Conservation (phyloP, 2,329 filamentous ascomycete species). For the Talaromyces albobiverticillius region DNA sequence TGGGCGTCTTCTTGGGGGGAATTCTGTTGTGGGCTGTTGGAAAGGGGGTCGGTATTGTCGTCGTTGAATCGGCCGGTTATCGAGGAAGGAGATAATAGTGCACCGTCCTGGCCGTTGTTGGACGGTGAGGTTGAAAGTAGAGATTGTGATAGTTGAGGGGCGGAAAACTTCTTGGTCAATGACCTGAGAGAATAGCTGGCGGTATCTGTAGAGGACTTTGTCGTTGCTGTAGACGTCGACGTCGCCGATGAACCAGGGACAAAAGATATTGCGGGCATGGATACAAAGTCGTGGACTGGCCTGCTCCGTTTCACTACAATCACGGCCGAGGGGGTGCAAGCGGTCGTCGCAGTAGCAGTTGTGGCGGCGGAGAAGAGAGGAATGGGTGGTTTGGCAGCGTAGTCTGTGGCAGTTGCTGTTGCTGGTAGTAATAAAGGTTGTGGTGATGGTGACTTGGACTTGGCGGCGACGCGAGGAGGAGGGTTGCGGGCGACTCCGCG, state of each 20-base stretch:
- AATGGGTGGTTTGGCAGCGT: neutral
- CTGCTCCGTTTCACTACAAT: neutral
- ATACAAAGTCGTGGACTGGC: constrained; percentile 19
- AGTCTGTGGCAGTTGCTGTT: constrained; percentile 10
- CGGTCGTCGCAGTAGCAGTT: constrained; percentile 14
- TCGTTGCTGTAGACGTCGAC: constrained; percentile 16
- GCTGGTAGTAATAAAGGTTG: constrained; percentile 4
- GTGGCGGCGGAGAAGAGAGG: constrained; percentile 17
- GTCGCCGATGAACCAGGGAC: constrained; percentile 27
- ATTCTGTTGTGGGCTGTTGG: constrained; percentile 17
- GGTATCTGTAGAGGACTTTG: neutral
- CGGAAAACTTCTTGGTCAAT: constrained; percentile 18
- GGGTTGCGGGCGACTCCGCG: too few species aligned
- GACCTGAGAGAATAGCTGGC: constrained; percentile 10
- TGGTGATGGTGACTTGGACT: constrained; percentile 4
- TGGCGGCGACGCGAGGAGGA: constrained; percentile 16
- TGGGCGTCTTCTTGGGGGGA: constrained; percentile 23
- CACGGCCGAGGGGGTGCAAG: neutral
- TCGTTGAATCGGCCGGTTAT: constrained; percentile 19
- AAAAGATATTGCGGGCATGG: constrained; percentile 38
- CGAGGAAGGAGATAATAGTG: constrained; percentile 19
- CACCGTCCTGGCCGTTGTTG: constrained; percentile 14
- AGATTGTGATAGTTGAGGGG: constrained; percentile 24
- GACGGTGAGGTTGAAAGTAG: neutral
- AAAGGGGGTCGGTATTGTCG: constrained; percentile 9